Evolutionary conservation across 352 stramenopile genomes (phyloP).

Genomic region (Phytophthora aleatoria): DNA sequence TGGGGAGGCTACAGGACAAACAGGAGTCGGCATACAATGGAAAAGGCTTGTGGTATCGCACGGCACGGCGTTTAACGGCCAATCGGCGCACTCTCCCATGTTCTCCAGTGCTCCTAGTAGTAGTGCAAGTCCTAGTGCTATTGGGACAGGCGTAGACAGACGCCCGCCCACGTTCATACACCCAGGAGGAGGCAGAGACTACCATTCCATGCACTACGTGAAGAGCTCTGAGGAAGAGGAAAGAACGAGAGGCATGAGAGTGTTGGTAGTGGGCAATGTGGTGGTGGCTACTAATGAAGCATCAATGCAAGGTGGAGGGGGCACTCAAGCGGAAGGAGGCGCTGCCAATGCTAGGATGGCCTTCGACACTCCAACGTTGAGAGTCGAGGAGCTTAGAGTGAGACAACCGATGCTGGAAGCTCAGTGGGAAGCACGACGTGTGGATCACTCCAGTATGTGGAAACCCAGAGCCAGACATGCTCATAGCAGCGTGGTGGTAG

Average conservation of each 20-base stretch:
- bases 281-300: slow-evolving; percentile 42
- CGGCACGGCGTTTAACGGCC: slow-evolving; percentile 18
- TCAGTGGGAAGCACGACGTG: slow-evolving; percentile 47
- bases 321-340: slow-evolving; percentile 21
- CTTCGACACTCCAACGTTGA: slow-evolving; percentile 60
- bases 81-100: slow-evolving; percentile 23
- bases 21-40: slow-evolving; percentile 39
- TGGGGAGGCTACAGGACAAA: background rate
- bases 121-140: slow-evolving; percentile 10
- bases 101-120: slow-evolving; percentile 16
- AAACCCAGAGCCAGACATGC: slow-evolving; percentile 57
- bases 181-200: slow-evolving; percentile 45
- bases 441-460: slow-evolving; percentile 57
- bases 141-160: slow-evolving; percentile 14
- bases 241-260: slow-evolving; percentile 40
- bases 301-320: slow-evolving; percentile 11
- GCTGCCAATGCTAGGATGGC: slow-evolving; percentile 13
- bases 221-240: slow-evolving; percentile 42
- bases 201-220: slow-evolving; percentile 82
- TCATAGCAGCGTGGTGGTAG: slow-evolving; percentile 67
- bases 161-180: slow-evolving; percentile 21
- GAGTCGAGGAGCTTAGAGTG: slow-evolving; percentile 67
- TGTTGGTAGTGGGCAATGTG: slow-evolving; percentile 72
- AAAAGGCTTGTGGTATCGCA: slow-evolving; percentile 57
- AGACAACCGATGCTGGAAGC: slow-evolving; percentile 53